These are phyloP conservation scores for Solanum chmielewskii DNA, from an alignment of 257 asterid genomes.

Conservation along the genomic window DNA sequence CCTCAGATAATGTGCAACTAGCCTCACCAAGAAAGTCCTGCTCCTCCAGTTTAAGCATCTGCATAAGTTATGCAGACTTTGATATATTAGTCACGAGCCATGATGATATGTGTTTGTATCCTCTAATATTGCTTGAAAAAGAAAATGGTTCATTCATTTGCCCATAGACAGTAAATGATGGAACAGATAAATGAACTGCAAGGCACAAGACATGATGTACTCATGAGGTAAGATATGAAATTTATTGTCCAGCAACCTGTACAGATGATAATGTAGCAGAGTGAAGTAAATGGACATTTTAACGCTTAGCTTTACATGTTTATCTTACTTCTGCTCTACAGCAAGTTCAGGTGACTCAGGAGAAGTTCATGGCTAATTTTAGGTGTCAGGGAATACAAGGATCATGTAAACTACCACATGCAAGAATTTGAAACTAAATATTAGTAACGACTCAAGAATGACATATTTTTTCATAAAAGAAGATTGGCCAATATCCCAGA, in stretches of 20 bases:
- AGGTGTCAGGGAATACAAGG: not conserved
- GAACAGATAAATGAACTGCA: not conserved
- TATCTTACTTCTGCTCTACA: not conserved
- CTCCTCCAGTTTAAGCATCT: constrained; percentile 70
- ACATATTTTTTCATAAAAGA: not conserved
- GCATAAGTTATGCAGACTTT: not conserved
- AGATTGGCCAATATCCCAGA: not conserved
- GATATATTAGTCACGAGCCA: not conserved
- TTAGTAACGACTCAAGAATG: not conserved
- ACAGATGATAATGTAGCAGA: not conserved
- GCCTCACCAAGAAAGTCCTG: constrained; percentile 98
- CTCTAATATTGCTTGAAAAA: not conserved
- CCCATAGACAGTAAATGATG: not conserved
- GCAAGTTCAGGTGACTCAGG: not conserved
- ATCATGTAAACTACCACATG: not conserved
- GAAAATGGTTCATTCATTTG: not conserved
- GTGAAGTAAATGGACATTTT: not conserved
- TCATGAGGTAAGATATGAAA: not conserved
- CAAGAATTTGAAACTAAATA: not conserved
- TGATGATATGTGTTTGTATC: not conserved
- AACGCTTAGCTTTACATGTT: not conserved
- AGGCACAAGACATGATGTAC: not conserved
- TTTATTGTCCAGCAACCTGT: not conserved
- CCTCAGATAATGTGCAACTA: constrained; percentile 81
- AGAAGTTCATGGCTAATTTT: not conserved